A percentile compares a stretch with the other conserved stretches of the same genome.
phyloP scores from a whole-genome alignment of 345 rosid species.

The Gossypioides kirkii region DNA sequence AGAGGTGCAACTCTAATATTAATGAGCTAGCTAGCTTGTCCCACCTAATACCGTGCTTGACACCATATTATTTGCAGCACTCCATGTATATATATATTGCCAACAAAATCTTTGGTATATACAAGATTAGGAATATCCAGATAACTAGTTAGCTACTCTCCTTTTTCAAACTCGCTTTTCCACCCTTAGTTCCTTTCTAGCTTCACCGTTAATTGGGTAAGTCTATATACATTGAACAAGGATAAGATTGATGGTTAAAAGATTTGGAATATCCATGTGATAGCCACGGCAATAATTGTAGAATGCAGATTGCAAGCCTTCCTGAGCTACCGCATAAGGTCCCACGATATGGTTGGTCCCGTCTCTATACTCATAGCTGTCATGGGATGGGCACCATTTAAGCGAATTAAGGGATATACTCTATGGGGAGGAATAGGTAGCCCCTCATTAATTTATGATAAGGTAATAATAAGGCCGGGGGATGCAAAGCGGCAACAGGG shows the following conservation, averaged over 20 bases:
- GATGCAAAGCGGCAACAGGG: constrained; percentile 17
- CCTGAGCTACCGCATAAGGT: not conserved
- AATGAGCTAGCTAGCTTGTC: too few species aligned
- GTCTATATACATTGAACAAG: not conserved
- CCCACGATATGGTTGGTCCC: not conserved
- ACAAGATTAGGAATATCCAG: too few species aligned
- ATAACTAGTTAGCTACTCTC: too few species aligned
- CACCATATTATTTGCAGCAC: too few species aligned
- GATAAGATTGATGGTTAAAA: not conserved
- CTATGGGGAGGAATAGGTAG: not conserved
- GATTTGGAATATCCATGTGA: not conserved
- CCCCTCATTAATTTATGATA: not conserved
- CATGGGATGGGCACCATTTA: not conserved
- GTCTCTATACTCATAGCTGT: not conserved
- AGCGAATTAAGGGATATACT: not conserved
- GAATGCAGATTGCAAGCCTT: not conserved
- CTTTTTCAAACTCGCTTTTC: too few species aligned
- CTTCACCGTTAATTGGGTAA: too few species aligned
- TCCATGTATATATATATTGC: too few species aligned
- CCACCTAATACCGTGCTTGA: too few species aligned
- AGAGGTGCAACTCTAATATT: too few species aligned
- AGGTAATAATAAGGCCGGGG: not conserved
- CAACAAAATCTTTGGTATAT: too few species aligned
- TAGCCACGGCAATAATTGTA: not conserved
- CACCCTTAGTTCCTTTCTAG: too few species aligned